A percentile compares a stretch with the other conserved stretches of the same genome.
Conservation (phyloP, 148 eudicot species). For the Mesembryanthemum crystallinum region DNA sequence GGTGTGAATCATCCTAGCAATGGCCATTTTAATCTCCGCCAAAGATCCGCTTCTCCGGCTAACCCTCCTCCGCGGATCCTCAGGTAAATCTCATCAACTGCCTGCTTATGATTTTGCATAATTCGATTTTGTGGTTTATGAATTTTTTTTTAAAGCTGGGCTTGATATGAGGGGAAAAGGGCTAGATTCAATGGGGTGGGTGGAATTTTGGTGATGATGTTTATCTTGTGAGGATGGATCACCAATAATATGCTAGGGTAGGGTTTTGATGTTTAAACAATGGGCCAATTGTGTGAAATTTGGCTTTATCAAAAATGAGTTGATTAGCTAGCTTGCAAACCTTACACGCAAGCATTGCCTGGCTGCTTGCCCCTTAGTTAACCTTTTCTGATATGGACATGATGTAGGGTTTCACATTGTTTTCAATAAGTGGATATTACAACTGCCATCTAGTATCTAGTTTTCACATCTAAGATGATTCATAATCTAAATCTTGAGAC, state of each 20-base stretch:
- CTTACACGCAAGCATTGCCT: slow-evolving; percentile 17
- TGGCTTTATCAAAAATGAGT: slow-evolving; percentile 13
- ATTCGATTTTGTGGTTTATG: neutral
- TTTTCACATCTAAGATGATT: neutral
- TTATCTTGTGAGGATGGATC: neutral
- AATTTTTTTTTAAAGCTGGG: neutral
- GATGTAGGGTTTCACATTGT: slow-evolving; percentile 2
- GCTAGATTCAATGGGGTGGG: neutral
- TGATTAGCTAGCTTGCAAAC: slow-evolving; percentile 3
- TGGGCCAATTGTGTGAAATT: slow-evolving; percentile 5
- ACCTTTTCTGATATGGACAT: slow-evolving; percentile 17
- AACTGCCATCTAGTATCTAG: neutral
- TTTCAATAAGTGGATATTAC: slow-evolving; percentile 11
- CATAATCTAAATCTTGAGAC: neutral
- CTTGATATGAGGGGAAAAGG: neutral
- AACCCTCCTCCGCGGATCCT: slow-evolving; percentile 58
- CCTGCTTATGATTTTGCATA: neutral
- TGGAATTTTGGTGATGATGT: neutral
- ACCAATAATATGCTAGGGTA: slow-evolving; percentile 5
- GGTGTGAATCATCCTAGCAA: slow-evolving; percentile 18
- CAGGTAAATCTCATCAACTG: slow-evolving; percentile 36
- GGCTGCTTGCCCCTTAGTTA: neutral
- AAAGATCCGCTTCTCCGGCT: slow-evolving; percentile 63
- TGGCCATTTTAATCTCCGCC: slow-evolving; percentile 61
- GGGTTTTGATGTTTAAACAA: neutral